Conservation (phyloP, 495 filamentous ascomycete species). For the Saxophila tyrrhenica region DNA sequence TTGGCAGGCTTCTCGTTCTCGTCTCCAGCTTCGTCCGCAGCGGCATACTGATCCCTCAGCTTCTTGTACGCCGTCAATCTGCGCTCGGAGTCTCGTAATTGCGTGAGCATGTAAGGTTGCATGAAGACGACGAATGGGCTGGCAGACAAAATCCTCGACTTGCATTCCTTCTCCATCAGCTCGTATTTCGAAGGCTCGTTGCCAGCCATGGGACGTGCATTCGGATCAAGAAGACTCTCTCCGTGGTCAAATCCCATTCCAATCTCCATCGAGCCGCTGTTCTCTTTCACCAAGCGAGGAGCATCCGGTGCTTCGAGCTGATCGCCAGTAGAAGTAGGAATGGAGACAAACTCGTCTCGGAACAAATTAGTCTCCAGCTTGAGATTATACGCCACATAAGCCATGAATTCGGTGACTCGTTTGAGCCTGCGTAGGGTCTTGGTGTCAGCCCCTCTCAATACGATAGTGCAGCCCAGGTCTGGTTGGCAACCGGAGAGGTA, state of each 20-base stretch:
- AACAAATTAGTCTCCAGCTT: constrained; percentile 93
- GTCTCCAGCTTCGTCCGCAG: constrained; percentile 17
- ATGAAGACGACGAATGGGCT: constrained; percentile 94
- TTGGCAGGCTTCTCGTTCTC: constrained; percentile 25
- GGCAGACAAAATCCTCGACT: constrained; percentile 86
- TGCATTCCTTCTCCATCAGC: constrained; percentile 83
- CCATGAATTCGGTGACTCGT: constrained; percentile 94
- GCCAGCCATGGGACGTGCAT: background rate
- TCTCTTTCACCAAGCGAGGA: background rate
- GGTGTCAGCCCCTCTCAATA: constrained; percentile 71
- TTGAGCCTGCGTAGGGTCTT: constrained; percentile 67
- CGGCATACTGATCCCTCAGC: constrained; percentile 63
- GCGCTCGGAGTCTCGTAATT: constrained; percentile 79
- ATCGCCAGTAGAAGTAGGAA: constrained; percentile 51
- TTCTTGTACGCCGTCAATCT: constrained; percentile 67
- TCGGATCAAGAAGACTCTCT: background rate
- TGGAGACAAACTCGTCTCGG: constrained; percentile 85
- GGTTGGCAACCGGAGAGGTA: constrained; percentile 88
- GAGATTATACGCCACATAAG: constrained; percentile 95
- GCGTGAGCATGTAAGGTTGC: constrained; percentile 85
- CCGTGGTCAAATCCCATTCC: constrained; percentile 3
- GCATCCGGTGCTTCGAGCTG: constrained; percentile 8
- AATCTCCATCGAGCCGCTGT: background rate
- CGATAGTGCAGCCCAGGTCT: constrained; percentile 91
- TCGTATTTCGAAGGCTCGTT: constrained; percentile 71